Evolutionary conservation across 768 basidiomycete genomes (phyloP), one percentile per base, ranked within the genome.

Genomic region (Suillus spraguei): DNA sequence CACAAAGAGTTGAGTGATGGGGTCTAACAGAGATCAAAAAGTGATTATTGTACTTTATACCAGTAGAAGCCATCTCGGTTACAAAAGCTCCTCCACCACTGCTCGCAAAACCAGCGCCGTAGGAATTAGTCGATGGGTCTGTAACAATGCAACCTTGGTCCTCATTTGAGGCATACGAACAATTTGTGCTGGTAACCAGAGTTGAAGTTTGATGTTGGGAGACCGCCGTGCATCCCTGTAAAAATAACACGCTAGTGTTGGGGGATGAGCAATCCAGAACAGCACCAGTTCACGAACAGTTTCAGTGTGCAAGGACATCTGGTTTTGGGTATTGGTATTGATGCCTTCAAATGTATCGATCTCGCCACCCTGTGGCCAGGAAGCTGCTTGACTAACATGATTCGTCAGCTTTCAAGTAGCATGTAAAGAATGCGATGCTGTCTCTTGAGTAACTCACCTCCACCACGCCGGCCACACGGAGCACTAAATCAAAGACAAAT

Each of bases 341-440:
- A 95, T 88, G 39, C 87, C 90, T 73, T 95, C 93, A 63, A 95
- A 85, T 11, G 89, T 90, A 73, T 95, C 94, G 65, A 91, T 89
- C 71, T 92, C 89, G 33, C 82, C 87, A 65, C 88, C 88, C 14
- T 72, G 71, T 3, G 89, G 89, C 89, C 89, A 90, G 22, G 74
- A 69, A 13, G 80, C 74, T 1, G 87, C 82, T 69, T 85, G 83
- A 20, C 84, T 83, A 44, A 33, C 9, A 52, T 13, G 5, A 38
- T 61, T 17, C 9, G 42, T 36, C 16, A 32, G 60, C 6, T 39
- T 46, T 54, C 32, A 39, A 24, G 46, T 35, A 3, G 24, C 35
- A 20, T 44, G 11, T n/a, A 24, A 22, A 46, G 22, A 52, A 47
- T 58, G 35, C 2, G 20, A 28, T 36, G 54, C 11, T 44, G 14